Conservation (phyloP, 306 rosid genomes). For the Vigna angularis region DNA sequence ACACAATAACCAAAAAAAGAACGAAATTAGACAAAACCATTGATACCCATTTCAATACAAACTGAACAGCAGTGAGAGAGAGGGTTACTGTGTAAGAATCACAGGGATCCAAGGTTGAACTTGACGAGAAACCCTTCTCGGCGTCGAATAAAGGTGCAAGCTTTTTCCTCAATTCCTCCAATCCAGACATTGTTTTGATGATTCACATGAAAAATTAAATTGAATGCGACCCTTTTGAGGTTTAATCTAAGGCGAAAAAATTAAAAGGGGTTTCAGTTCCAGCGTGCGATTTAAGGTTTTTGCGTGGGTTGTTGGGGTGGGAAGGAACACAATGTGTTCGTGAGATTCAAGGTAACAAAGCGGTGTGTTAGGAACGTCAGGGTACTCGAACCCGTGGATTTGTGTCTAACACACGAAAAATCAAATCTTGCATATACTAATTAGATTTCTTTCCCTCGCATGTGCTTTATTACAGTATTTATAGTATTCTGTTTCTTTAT, state of each 20-base stretch:
- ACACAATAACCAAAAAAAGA: neutral
- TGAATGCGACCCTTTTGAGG: neutral
- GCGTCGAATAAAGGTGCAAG: constrained; percentile 74
- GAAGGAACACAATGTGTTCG: neutral
- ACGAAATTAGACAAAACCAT: neutral
- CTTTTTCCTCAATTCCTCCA: constrained; percentile 88
- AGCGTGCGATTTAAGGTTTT: constrained; percentile 5
- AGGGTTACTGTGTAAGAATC: constrained; percentile 82
- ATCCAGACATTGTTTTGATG: constrained; percentile 69
- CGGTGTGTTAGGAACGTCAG: neutral
- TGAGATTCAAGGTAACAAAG: constrained; percentile 18
- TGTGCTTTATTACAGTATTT: neutral
- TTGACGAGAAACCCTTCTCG: constrained; percentile 71
- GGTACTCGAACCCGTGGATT: neutral
- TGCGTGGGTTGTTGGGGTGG: neutral
- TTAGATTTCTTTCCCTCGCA: neutral
- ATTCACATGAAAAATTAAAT: neutral
- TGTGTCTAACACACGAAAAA: neutral
- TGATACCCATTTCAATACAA: neutral
- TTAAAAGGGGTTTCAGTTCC: neutral
- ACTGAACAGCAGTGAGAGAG: neutral
- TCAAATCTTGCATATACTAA: neutral
- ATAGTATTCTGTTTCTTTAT: too few relatives aligned
- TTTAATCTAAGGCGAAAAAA: neutral
- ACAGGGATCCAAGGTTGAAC: constrained; percentile 70